Percentiles rank a stretch among this genome's conserved stretches.
Evolutionary conservation across 768 basidiomycete species (phyloP).

Genomic region (Pholiota molesta): DNA sequence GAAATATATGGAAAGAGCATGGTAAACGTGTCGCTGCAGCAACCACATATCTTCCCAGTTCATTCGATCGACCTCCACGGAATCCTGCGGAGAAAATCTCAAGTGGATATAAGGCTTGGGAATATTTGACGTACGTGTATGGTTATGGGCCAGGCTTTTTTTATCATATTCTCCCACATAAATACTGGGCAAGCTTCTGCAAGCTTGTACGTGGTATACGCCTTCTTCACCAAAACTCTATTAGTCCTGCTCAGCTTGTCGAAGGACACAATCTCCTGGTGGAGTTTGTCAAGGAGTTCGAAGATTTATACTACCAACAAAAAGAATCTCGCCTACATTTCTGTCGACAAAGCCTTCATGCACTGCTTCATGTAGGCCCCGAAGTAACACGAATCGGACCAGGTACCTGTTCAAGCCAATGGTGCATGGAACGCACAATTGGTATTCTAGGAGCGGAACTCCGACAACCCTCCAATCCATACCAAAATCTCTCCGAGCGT

Average conservation of each 20-base stretch:
- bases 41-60: slow-evolving; percentile 24
- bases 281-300: slow-evolving; percentile 34
- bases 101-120: slow-evolving; percentile 41
- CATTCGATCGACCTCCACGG: slow-evolving; percentile 29
- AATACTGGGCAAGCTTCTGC: slow-evolving; percentile 36
- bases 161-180: slow-evolving; percentile 25
- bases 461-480: slow-evolving; percentile 18
- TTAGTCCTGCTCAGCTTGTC: slow-evolving; percentile 20
- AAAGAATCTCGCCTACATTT: slow-evolving; percentile 33
- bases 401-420: slow-evolving; percentile 21
- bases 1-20: slow-evolving; percentile 32
- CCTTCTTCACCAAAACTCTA: slow-evolving; percentile 28
- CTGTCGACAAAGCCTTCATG: slow-evolving; percentile 36
- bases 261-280: slow-evolving; percentile 25
- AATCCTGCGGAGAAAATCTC: slow-evolving; percentile 31
- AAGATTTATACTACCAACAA: slow-evolving; percentile 35
- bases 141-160: slow-evolving; percentile 36
- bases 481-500: slow-evolving; percentile 16
- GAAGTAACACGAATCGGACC: slow-evolving; percentile 33
- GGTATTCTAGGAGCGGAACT: slow-evolving; percentile 31
- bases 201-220: slow-evolving; percentile 29
- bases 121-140: slow-evolving; percentile 35
- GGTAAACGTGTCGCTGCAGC: slow-evolving; percentile 14
- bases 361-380: slow-evolving; percentile 30
- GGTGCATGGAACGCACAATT: slow-evolving; percentile 34